Conservation (phyloP, 371 early-diverging fungal species). For the Massospora cicadina region DNA sequence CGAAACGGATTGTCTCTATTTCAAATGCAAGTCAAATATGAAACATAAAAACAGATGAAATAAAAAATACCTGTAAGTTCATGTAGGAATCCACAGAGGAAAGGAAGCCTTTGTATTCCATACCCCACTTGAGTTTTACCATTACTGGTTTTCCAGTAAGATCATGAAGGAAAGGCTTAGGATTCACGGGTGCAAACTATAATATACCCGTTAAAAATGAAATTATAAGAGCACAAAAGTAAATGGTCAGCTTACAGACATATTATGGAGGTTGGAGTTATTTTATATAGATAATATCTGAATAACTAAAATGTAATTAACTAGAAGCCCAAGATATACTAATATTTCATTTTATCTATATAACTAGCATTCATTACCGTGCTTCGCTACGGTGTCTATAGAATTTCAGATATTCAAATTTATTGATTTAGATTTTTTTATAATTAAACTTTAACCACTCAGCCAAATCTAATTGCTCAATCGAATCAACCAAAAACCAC, state of each 20-base stretch:
- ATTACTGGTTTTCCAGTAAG: conserved; percentile 81
- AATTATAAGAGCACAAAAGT: not conserved
- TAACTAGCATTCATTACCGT: too few species aligned
- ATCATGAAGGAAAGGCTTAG: conserved; percentile 86
- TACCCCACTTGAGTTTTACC: conserved; percentile 94
- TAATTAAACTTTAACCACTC: too few species aligned
- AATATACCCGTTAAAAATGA: not conserved
- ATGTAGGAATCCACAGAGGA: conserved; percentile 89
- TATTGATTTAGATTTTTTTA: too few species aligned
- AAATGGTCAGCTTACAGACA: not conserved
- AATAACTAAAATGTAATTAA: conserved; percentile 2
- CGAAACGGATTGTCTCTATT: not conserved
- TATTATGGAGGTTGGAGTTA: not conserved
- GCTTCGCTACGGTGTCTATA: too few species aligned
- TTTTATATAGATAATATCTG: not conserved
- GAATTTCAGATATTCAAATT: too few species aligned
- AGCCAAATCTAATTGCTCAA: too few species aligned
- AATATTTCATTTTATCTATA: not conserved
- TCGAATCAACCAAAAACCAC: too few species aligned
- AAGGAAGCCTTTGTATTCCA: conserved; percentile 89
- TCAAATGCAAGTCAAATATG: conserved; percentile 7
- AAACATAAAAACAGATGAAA: not conserved
- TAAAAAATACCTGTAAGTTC: conserved; percentile 71
- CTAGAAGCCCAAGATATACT: not conserved
- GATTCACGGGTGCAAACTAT: conserved; percentile 86